Evolutionary conservation across 805 yeast genomes (phyloP).

Genomic region (Saccharomyces jurei): DNA sequence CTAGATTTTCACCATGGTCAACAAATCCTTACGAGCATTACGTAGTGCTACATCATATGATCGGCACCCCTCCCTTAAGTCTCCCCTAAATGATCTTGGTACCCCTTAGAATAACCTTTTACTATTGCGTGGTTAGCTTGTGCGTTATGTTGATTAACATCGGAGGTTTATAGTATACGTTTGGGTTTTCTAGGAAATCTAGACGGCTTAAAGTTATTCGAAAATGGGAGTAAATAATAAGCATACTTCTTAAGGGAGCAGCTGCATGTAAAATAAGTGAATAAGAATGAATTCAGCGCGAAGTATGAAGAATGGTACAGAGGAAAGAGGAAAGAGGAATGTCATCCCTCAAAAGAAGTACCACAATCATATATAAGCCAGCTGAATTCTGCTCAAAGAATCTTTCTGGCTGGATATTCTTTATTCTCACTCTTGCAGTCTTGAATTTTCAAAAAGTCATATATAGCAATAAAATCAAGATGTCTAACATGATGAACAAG

Average conservation of each 20-base stretch:
- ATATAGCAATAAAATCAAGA: constrained; percentile 1
- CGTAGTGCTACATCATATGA: not conserved
- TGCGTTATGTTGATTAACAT: not conserved
- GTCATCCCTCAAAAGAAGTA: not conserved
- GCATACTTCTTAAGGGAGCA: not conserved
- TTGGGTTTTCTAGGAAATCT: not conserved
- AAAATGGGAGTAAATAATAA: not conserved
- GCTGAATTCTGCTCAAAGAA: not conserved
- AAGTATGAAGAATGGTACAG: not conserved
- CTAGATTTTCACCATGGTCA: not conserved
- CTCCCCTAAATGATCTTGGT: not conserved
- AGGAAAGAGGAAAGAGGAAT: not conserved
- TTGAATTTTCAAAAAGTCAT: not conserved
- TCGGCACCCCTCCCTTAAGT: not conserved
- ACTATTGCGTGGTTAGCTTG: not conserved
- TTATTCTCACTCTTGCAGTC: not conserved
- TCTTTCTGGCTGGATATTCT: not conserved
- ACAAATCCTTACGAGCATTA: not conserved
- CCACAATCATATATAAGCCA: not conserved
- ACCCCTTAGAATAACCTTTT: not conserved
- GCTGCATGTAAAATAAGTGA: not conserved
- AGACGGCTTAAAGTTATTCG: not conserved
- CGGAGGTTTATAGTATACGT: not conserved
- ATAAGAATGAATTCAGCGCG: not conserved
- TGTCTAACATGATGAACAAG: constrained; percentile 21